Evolutionary conservation across 495 filamentous ascomycete species (phyloP), one percentile per base, ranked within the genome.

Genomic region (Paragyromitra xinjiangensis): DNA sequence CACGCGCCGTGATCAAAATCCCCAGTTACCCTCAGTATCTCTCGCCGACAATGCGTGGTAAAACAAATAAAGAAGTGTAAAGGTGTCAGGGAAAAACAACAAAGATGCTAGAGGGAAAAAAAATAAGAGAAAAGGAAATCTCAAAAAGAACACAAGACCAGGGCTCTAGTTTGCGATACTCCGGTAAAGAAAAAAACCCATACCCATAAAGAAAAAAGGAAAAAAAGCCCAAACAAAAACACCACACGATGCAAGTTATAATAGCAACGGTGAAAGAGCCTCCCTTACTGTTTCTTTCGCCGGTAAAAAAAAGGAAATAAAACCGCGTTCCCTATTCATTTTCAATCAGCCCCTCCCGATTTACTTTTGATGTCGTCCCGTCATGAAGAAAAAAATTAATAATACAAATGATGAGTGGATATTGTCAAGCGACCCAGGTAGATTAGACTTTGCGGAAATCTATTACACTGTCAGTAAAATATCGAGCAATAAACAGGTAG

Each of bases 401-500:
- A 80, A 77, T 82, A 75, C 75, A 78, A 53, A 55, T 78, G 58
- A 56, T 64, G 50, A 70, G 42, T 50, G 62, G 55, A 71, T 53
- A 58, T 59, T 70, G 72, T 48, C 74, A 65, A 73, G 51, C 50
- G 19, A 19, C 78, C 78, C 22, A 56, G 40, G 51, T 63, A 64
- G 34, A 69, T 87, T 84, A 91, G 53, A 89, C 87, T 83, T 91
- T 91, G 76, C 89, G 88, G 87, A 92, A 92, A 82, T 92, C 90
- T 92, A 19, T 22, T n/a, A 71, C 39, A 44, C 5, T 4, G 71
- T 86, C 73, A 88, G 85, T 75, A 68, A 73, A 39, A 12, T n/a
- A 11, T 40, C 3, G n/a, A 34, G 29, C 29, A 34, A 16, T 29
- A 42, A 48, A 48, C 3, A 66, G 64, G 53, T 40, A 50, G 42